These are phyloP conservation scores for Ichthyophthirius multifiliis DNA, from an alignment of 169 alveolate species.

Conservation along the genomic window DNA sequence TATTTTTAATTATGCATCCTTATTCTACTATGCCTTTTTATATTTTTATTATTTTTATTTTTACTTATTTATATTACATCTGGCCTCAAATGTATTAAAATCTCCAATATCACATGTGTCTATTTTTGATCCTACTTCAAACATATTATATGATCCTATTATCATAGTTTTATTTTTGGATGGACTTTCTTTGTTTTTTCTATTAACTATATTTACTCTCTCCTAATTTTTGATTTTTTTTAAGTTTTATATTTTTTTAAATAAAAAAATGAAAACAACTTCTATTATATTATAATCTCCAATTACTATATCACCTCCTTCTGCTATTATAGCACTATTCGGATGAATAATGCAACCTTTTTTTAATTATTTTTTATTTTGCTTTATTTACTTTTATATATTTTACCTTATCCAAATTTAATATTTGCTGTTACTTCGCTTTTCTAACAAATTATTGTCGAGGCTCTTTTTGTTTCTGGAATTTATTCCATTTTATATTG, in stretches of 20 bases:
- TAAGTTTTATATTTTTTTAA: no score
- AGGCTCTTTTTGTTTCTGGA: neutral
- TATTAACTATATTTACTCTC: constrained; percentile 19
- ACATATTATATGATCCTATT: constrained; percentile 32
- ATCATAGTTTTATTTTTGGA: constrained; percentile 17
- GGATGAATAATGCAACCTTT: constrained; percentile 37
- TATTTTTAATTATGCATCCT: constrained; percentile 19
- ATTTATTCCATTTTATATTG: no score
- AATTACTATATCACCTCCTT: constrained; percentile 37
- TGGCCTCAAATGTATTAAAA: constrained; percentile 32
- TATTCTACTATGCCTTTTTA: constrained; percentile 17
- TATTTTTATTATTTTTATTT: no score
- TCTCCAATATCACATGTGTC: constrained; percentile 38
- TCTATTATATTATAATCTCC: constrained; percentile 41
- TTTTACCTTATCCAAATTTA: neutral
- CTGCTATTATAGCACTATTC: constrained; percentile 28
- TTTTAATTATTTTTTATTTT: neutral
- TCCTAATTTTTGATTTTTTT: no score
- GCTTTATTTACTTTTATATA: neutral
- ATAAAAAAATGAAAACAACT: neutral
- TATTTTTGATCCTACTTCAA: constrained; percentile 26
- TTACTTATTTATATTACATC: neutral
- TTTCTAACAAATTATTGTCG: neutral
- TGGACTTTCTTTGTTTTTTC: constrained; percentile 12
- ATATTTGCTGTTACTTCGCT: neutral